phyloP scores from a whole-genome alignment of 352 stramenopile species.

The Phytophthora pisi region DNA sequence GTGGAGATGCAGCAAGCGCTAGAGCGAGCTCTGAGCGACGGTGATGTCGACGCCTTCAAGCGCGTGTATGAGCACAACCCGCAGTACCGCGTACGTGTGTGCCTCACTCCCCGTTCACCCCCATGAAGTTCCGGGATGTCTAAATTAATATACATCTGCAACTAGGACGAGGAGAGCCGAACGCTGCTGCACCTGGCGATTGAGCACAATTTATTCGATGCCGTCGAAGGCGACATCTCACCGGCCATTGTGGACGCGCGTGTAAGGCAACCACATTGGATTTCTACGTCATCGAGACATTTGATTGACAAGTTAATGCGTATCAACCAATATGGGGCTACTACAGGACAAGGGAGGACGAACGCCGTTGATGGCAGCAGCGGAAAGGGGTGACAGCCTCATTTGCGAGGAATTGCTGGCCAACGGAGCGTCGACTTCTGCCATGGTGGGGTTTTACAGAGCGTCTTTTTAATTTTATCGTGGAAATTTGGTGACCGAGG shows the following conservation, averaged over 20 bases:
- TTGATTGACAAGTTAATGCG: conserved; percentile 3
- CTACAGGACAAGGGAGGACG: conserved; percentile 35
- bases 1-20: conserved; percentile 14
- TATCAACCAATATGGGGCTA: not conserved
- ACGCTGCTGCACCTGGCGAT: conserved; percentile 40
- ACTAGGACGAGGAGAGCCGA: conserved; percentile 31
- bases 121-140: not conserved
- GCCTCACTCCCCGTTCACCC: not conserved
- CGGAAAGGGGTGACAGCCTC: conserved; percentile 36
- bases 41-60: conserved; percentile 29
- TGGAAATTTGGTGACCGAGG: not conserved
- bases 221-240: conserved; percentile 31
- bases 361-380: conserved; percentile 43
- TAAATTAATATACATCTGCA: conserved; percentile 7
- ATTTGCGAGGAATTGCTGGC: conserved; percentile 42
- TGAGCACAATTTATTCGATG: conserved; percentile 35
- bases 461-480: not conserved
- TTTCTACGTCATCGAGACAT: not conserved
- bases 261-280: conserved; percentile 5
- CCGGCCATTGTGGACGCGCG: conserved; percentile 22
- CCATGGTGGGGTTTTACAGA: conserved; percentile 11
- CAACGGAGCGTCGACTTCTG: conserved; percentile 32
- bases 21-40: conserved; percentile 23
- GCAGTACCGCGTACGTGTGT: conserved; percentile 31
- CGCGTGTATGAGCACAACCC: conserved; percentile 25